These are phyloP conservation scores for Typha latifolia DNA, from an alignment of 176 grass and related monocot genomes.

Conservation along the genomic window DNA sequence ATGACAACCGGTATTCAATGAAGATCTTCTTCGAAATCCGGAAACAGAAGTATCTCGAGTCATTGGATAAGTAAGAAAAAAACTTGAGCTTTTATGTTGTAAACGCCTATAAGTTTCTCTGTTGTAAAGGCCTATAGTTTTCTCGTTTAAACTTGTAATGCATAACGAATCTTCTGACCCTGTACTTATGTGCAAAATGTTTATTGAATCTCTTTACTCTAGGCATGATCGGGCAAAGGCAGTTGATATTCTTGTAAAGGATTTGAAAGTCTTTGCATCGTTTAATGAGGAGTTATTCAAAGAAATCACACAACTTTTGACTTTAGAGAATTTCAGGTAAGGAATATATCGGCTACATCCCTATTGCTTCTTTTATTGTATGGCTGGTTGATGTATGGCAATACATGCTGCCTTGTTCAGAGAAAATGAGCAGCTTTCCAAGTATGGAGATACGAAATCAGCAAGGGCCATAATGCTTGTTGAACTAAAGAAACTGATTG, in stretches of 20 bases:
- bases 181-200: background rate
- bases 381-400: conserved; percentile 12
- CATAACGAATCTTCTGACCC: too few species aligned
- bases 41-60: conserved; percentile 87
- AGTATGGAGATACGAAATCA: conserved; percentile 99
- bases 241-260: conserved; percentile 97
- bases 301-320: conserved; percentile 95
- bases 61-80: conserved; percentile 62
- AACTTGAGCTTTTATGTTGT: background rate
- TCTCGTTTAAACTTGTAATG: too few species aligned
- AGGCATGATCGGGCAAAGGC: conserved; percentile 96
- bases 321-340: conserved; percentile 95
- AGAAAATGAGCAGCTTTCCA: conserved; percentile 98
- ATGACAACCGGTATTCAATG: conserved; percentile 74
- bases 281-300: conserved; percentile 96
- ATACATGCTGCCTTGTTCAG: conserved; percentile 30
- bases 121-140: too few species aligned
- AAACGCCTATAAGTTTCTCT: background rate
- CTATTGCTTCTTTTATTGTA: background rate
- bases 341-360: too few species aligned
- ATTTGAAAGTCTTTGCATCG: conserved; percentile 93
- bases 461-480: conserved; percentile 95
- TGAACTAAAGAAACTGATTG: conserved; percentile 93
- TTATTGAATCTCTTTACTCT: conserved; percentile 12
- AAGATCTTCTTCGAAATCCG: conserved; percentile 96